These are phyloP conservation scores for Hirschfeldia incana DNA, from an alignment of 345 rosid genomes.

Conservation along the genomic window DNA sequence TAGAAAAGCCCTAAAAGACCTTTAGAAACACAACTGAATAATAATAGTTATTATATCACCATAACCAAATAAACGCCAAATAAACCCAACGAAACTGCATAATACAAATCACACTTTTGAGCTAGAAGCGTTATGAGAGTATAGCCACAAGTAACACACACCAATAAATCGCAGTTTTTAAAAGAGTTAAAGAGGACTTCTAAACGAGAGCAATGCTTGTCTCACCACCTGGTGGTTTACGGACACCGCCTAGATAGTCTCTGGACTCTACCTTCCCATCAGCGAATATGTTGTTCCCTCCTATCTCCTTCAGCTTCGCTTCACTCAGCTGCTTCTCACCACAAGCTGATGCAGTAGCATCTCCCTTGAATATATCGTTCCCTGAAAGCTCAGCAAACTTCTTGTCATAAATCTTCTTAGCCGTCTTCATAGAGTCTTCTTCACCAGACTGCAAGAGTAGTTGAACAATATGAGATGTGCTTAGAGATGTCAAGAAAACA, in stretches of 20 bases:
- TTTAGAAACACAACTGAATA: conserved; percentile 8
- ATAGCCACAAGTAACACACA: conserved; percentile 41
- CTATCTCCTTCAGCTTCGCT: conserved; percentile 82
- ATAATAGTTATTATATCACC: not conserved
- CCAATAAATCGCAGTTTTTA: conserved; percentile 19
- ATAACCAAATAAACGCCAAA: conserved; percentile 2
- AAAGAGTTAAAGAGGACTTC: conserved; percentile 41
- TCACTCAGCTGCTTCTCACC: conserved; percentile 64
- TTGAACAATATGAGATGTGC: no score
- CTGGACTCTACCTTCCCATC: conserved; percentile 87
- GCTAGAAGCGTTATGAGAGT: not conserved
- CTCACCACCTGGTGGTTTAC: conserved; percentile 98
- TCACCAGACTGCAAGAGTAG: conserved; percentile 45
- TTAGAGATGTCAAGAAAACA: no score
- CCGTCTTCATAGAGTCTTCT: conserved; percentile 66
- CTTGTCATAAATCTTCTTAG: conserved; percentile 81
- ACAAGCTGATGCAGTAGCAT: conserved; percentile 50
- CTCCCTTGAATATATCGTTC: conserved; percentile 81
- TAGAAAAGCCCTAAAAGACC: conserved; percentile 9
- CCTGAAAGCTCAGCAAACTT: conserved; percentile 84
- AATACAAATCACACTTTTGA: conserved; percentile 45
- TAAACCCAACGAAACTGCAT: conserved; percentile 14
- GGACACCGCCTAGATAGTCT: conserved; percentile 92
- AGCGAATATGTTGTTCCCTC: conserved; percentile 79
- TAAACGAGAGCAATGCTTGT: conserved; percentile 91